Base-by-base conservation (phyloP, 1,284 basidiomycete genomes). In the Paramarasmius palmivorus region DNA sequence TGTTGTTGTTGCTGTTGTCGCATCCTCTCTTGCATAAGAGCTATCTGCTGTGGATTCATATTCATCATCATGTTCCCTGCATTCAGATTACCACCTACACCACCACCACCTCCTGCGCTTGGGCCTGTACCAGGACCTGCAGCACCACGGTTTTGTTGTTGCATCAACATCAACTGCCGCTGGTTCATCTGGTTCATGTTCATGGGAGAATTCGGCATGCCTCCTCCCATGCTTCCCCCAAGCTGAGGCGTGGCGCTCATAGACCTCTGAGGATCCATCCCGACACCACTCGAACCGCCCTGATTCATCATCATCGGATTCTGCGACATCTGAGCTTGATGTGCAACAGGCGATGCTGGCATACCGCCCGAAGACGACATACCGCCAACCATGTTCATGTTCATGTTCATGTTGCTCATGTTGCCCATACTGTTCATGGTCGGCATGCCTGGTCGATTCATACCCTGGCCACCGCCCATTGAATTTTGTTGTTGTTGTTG, bases 111-210 rank as follows among this genome's bases (percentile, higher is more conserved):
- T 8, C 39, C 39, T 42, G 38, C 25, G 5, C 45, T 36, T 20
- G 14, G 56, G 12, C 39, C 39, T 42, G 38, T 15, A 14, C 45
- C 45, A 36, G 14, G 56, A 61, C 58, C 29, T 58, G 59, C 48
- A 52, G 44, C 39, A 15, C 39, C 26, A 10, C 46, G 56, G 36
- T 63, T 57, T 35, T 61, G 60, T 50, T 39, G 52, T 34, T 61
- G 59, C 51, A 57, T 48, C 39, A 62, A 49, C 62, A 64, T 61
- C 26, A 71, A 70, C n/a, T 62, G 68, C 40, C 63, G 62, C 35
- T 69, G 68, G 23, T 39, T 46, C 68, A 63, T 61, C 59, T 60
- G 52, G 61, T 54, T 12, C 70, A 64, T 8, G 64, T 62, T 46
- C 64, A 67, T 32, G 64, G 66, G 41, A 46, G 48, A 40, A 23